Evolutionary conservation across 2,329 filamentous ascomycete genomes (phyloP), one percentile per base, ranked within the genome.

Genomic region (Monosporascus sp.): DNA sequence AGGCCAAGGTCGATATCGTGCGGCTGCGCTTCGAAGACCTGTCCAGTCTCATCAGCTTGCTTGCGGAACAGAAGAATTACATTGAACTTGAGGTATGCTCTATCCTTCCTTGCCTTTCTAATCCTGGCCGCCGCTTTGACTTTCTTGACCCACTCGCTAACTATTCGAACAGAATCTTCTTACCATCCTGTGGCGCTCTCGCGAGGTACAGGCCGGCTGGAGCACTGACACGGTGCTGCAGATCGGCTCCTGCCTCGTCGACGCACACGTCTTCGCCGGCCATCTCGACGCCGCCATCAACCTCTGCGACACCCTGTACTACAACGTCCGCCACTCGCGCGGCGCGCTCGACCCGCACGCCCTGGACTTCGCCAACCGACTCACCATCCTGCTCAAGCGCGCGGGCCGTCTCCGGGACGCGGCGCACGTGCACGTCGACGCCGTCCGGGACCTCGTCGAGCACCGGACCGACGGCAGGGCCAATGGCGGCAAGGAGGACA

Each of bases 21-120:
- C 68, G 71, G 9, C 59, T 81, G 17, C 67, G 69, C 20, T 71
- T 76, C 50, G 67, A 72, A 34, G 76, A 79, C 38, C 64, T 81
- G 1, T 71, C 71, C 19, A 72, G 72, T 7, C 66, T 80, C 2
- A 69, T 78, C 27, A 70, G 70, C 9, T 66, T 81, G 3, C 69
- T 81, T 1, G 77, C 76, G 31, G 71, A 74, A 24, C 76, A 79
- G 53, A 62, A 69, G 52, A 76, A 79, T 60, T 77, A 71, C 54
- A 62, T 65, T 20, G 75, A 77, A 49, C 71, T 79, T 11, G 76
- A 79, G 58, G 60, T 66, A 62, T 57, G 49, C 34, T 19, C 20
- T 19, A 8, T 1, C 16, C 17, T 26, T 20, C 22, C 37, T 17
- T 36, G n/a, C 37, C 22, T 20, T 14, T 34, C 31, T 14, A 34